Base-by-base conservation (phyloP, 345 rosid genomes). In the Citrus medica region DNA sequence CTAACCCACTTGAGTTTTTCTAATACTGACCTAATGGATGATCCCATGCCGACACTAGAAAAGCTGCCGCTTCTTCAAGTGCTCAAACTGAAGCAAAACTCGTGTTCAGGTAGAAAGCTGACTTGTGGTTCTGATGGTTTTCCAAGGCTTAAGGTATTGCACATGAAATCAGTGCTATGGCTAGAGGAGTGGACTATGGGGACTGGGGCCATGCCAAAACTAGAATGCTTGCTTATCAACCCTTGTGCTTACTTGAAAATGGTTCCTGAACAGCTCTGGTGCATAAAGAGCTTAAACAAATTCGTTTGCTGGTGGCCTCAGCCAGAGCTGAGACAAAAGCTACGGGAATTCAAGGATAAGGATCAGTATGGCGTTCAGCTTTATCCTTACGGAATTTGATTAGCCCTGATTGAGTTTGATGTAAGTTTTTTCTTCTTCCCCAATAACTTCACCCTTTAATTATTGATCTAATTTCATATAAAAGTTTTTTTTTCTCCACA, bases 171-270 rank as follows among this genome's bases (percentile, higher is more conserved):
- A 33, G 3, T 71, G 42, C 38, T 25, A 71, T 71, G 74, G 74
- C 38, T 71, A 30, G 74, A 71, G 42, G 74, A 56, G 28, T 71
- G 75, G 75, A 71, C 28, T 19, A 30, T 51, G 27, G 63, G 13
- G 30, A 9, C 17, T 21, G 32, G 13, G 33, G 64, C 74, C 4
- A 51, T 51, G 74, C 7, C 37, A 19, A 70, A 30, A 28, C 75
- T 71, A 21, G 46, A 51, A 32, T 40, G 32, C 22, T 40, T 69
- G 9, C 1, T 46, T 12, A 69, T 69, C 56, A 69, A 69, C 19
- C 61, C 74, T 7, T 70, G 74, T 12, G 64, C 64, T 33, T 33
- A 33, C 64, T 53, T 73, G 30, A 73, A 27, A 33, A 24, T 10
- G 6, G 6, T 59, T 59, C 65, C 66, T 24, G 35, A 35, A 12